Conservation (phyloP, 129 eudicot genomes). For the Flaveria linearis region DNA sequence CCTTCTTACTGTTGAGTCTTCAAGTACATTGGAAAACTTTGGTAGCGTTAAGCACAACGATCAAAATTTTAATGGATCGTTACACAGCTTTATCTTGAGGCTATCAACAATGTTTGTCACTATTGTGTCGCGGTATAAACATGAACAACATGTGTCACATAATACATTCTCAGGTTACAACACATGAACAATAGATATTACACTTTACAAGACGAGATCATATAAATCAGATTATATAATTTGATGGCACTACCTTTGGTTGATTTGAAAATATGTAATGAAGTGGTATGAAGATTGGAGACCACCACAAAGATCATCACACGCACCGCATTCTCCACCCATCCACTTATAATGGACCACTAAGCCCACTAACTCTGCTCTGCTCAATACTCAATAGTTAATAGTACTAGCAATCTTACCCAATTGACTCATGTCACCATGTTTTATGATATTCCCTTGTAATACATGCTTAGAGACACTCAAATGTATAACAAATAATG, state of each 20-base stretch:
- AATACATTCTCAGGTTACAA: background rate
- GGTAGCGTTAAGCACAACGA: background rate
- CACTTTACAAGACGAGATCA: background rate
- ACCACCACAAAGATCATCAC: constrained; percentile 10
- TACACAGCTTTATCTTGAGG: background rate
- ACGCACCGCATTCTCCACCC: background rate
- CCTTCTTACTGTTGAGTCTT: background rate
- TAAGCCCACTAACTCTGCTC: constrained; percentile 12
- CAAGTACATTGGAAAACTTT: background rate
- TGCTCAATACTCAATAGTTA: background rate
- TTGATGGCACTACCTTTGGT: constrained; percentile 4
- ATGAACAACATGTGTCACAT: background rate
- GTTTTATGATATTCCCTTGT: background rate
- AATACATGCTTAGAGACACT: background rate
- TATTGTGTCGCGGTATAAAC: background rate
- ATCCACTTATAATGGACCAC: constrained; percentile 23
- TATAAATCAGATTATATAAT: background rate
- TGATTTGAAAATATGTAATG: constrained; percentile 23
- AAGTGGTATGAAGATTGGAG: constrained; percentile 21
- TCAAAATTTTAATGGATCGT: background rate
- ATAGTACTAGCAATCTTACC: constrained; percentile 14
- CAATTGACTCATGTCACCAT: background rate
- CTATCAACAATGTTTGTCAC: background rate
- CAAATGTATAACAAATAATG: background rate
- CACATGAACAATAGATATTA: background rate